Base-by-base conservation (phyloP, 345 rosid genomes). In the Lepidium didymum region DNA sequence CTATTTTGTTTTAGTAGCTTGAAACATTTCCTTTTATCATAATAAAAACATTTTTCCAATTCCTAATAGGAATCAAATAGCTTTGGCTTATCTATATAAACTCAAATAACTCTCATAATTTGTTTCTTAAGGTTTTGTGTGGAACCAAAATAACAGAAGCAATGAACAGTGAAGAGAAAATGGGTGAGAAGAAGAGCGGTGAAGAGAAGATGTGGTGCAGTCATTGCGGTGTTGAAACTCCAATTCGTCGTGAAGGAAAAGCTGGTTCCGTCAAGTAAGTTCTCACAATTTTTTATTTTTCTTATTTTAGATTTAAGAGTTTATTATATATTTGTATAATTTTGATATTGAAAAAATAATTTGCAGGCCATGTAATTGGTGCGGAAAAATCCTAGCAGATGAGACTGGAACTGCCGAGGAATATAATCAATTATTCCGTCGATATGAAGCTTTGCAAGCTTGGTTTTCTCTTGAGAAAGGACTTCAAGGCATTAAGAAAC, bases 361-460 rank as follows among this genome's bases (percentile, higher is more conserved):
- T 25, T 16, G 27, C 43, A 72, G 70, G 37, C 7, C 65, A 0
- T 72, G 70, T 64, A 12, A 63, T 47, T 63, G 70, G 76, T 72
- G 76, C 64, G 70, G 76, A 46, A 72, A 72, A 46, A 19, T 72
- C 13, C 12, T 72, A 40, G 70, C 70, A 18, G 76, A 64, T 64
- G 76, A 63, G 34, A 72, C 62, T 13, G 76, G 70, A 55, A 72
- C 58, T 1, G 58, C 33, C 18, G 64, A 72, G 1, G 64, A 64
- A 27, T 72, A 55, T 46, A 72, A 45, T 63, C 5, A 56, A 56
- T 58, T 63, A 18, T 72, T 64, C 10, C 27, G 56, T 45, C 70
- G n/a, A 10, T 18, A 27, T 36, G 58, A 42, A 52, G 41, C 57
- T 52, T 34, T 33, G 14, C 75, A 51, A 37, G n/a, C 0, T 12